Conservation (phyloP, 2,329 filamentous ascomycete species). For the Allantophomopsis cytisporea region DNA sequence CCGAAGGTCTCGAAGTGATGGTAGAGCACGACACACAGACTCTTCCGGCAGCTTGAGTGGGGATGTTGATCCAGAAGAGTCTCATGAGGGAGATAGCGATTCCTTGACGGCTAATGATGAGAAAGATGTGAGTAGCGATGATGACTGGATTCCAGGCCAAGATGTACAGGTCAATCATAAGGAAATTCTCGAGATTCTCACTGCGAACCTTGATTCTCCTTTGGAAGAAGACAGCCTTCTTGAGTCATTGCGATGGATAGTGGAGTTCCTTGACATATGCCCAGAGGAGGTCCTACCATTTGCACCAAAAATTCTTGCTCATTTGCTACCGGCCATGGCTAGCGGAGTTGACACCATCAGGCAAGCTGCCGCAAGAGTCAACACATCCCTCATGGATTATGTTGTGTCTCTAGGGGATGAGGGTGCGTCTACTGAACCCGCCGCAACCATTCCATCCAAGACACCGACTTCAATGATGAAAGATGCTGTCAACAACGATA, state of each 20-base stretch:
- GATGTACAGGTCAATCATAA: conserved; percentile 91
- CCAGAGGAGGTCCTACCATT: conserved; percentile 93
- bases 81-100: conserved; percentile 44
- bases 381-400: conserved; percentile 83
- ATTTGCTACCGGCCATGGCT: conserved; percentile 87
- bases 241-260: conserved; percentile 88
- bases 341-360: conserved; percentile 83
- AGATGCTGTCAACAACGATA: conserved; percentile 13
- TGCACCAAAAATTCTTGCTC: conserved; percentile 80
- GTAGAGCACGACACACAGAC: conserved; percentile 54
- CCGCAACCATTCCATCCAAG: conserved; percentile 20
- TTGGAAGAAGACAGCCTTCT: conserved; percentile 82
- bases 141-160: conserved; percentile 95
- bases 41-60: conserved; percentile 53
- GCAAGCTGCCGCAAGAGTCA: conserved; percentile 78
- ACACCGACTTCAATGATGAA: conserved; percentile 25
- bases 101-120: conserved; percentile 43
- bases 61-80: conserved; percentile 17
- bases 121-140: conserved; percentile 54
- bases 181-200: conserved; percentile 82
- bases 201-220: conserved; percentile 75
- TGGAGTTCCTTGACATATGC: conserved; percentile 92
- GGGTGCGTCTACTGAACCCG: conserved; percentile 26
- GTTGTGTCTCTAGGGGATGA: conserved; percentile 80
- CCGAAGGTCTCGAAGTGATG: conserved; percentile 47